Base-by-base conservation (phyloP, 2,329 filamentous ascomycete genomes). In the Aureobasidium sp. region DNA sequence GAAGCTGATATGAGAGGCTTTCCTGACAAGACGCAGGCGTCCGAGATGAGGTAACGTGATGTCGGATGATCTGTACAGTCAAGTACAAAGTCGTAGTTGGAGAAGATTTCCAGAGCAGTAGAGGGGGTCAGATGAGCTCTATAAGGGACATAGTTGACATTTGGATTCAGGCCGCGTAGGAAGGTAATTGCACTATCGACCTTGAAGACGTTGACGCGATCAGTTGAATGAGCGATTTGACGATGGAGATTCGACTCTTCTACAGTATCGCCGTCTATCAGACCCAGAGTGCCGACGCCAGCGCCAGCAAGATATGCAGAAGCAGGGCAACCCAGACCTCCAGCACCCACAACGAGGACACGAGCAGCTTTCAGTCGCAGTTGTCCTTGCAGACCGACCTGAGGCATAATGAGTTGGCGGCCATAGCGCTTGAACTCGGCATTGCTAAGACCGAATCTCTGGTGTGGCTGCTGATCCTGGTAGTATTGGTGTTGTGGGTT, bases 21-120 rank as follows among this genome's bases (percentile, higher is more conserved):
- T 2, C 81, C 77, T 0, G 92, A 80, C 4, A 96, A 79, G 11
- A 97, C 88, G 68, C 91, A 95, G 17, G 89, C 84, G 71, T 99
- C 94, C 0, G 91, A 96, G 66, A 97, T 90, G 49, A 97, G 83
- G 73, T 99, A 97, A 47, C 94, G 89, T 0, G 91, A 90, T 1
- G 90, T 88, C 0, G 94, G 93, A 66, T 93, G 91, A 74, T 99
- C 94, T 11, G 93, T 97, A 73, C 94, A 99, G 74, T 99, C 94
- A 14, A 99, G 84, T 1, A 97, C 85, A 0, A 97, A 68, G 68
- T 96, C 90, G 71, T 96, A 97, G 4, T 78, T 68, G 0, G 79
- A 75, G 62, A 96, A 84, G 44, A 91, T 85, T 0, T 79, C 73
- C 7, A 84, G 75, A 0, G 91, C 89, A 58, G 88, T 89, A 63